Base-by-base conservation (phyloP, 2,329 filamentous ascomycete species). In the Ramularia endophylla region DNA sequence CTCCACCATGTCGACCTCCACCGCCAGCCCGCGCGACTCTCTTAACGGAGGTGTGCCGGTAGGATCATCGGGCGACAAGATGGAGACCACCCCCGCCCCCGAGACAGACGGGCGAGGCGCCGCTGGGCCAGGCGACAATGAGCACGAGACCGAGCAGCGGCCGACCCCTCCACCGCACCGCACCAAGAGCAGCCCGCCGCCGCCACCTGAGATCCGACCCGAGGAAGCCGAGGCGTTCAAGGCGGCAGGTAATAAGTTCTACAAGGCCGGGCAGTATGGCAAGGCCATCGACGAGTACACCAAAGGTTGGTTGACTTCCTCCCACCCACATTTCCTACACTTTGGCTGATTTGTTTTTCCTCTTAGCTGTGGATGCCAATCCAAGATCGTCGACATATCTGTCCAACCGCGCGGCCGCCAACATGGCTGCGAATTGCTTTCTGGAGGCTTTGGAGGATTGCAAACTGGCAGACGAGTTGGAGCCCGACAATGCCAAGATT, bases 141-240 rank as follows among this genome's bases (percentile, higher is more conserved):
- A 67, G 41, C 27, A 38, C 18, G 66, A 68, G 18, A 68, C 69
- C 32, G 50, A 56, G 46, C 59, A 55, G 42, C 58, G 74, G 13
- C 85, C 85, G 8, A 72, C 75, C 27, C 85, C 85, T 39, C 85
- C 85, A 38, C 85, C 83, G 44, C 85, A 89, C 67, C 74, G 77
- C 56, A 71, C 64, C 52, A 67, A 66, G 8, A 66, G 72, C 31
- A 75, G 66, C 55, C 67, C 72, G 13, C 67, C 69, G 36, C 65
- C 70, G 27, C 51, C 38, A 40, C 47, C 47, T 22, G 59, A 65
- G 47, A 48, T 51, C 49, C 65, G 56, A 34, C 66, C 69, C 30
- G 85, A 90, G 40, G 87, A 95, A 61, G 87, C 90, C 18, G 92
- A 98, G 68, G 75, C 80, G 9, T 95, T 83, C 77, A 98, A 98